Evolutionary conservation across 78 protist genomes (phyloP), one percentile per base, ranked within the genome.

Genomic region (Protostelium mycophagum): DNA sequence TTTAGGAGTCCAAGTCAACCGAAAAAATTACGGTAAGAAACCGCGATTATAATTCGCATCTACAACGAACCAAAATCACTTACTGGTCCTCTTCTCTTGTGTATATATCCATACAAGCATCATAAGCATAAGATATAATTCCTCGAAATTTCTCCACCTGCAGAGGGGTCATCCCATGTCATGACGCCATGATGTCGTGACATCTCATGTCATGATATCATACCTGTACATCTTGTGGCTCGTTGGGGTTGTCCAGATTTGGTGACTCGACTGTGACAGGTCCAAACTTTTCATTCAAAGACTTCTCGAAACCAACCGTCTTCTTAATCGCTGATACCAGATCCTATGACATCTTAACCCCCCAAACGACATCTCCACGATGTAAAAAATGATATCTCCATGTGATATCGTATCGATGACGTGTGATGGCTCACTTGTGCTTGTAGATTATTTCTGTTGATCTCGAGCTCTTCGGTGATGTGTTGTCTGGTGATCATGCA

Each of bases 251-350:
- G 5, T 5, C 16, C 73, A 51, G 73, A 31, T 31, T 10, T 84
- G 36, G 28, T 28, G n/a, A n/a, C n/a, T n/a, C n/a, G n/a, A n/a
- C n/a, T n/a, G n/a, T n/a, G n/a, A n/a, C n/a, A n/a, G n/a, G n/a
- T 0, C 84, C 93, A 25, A 90, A 93, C 29, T 38, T 36, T n/a
- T 90, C 88, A 63, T 63, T 36, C 5, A 91, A 28, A 23, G 73
- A 51, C 37, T 85, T 91, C 63, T 94, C 96, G 91, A 94, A 94
- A 28, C 34, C 89, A 28, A 91, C 36, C 29, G 94, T 91, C 38
- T 89, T 89, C 34, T 88, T 91, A 25, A 94, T 37, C 35, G 93
- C 92, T 31, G 38, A 38, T 34, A 91, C 38, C 38, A 94, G 83
- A 35, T 35, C 91, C 38, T n/a, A 51, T n/a, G n/a, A n/a, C n/a